Percentiles rank a stretch among this genome's conserved stretches.
phyloP scores from a whole-genome alignment of 2,329 filamentous ascomycete genomes.

The Periconia sp. region DNA sequence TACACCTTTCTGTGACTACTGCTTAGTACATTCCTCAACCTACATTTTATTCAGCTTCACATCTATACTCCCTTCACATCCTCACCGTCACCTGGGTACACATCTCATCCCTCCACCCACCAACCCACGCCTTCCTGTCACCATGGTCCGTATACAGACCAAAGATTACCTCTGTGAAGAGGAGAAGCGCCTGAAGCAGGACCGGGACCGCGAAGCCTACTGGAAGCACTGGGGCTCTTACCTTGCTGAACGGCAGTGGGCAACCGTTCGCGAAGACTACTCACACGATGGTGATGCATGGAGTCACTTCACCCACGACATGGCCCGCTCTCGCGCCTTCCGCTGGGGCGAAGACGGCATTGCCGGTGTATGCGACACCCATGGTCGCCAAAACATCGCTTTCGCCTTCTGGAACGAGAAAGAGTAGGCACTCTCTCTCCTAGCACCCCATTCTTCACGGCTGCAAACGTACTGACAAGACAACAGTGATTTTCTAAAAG shows the following conservation, averaged over 20 bases:
- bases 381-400: slow-evolving; percentile 87
- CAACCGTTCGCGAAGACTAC: slow-evolving; percentile 93
- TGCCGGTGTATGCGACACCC: slow-evolving; percentile 90
- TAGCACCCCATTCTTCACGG: not conserved
- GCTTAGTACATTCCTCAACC: too few relatives aligned
- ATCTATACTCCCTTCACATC: slow-evolving; percentile 10
- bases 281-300: slow-evolving; percentile 86
- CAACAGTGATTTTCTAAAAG: slow-evolving; percentile 83
- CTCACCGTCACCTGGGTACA: slow-evolving; percentile 1
- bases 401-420: slow-evolving; percentile 98
- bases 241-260: slow-evolving; percentile 92
- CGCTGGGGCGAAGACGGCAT: slow-evolving; percentile 98
- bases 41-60: not conserved
- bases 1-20: too few relatives aligned
- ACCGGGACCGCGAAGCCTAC: slow-evolving; percentile 80
- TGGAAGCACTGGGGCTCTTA: slow-evolving; percentile 99
- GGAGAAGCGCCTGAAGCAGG: slow-evolving; percentile 85
- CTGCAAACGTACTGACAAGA: slow-evolving; percentile 43
- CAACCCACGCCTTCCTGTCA: slow-evolving; percentile 6
- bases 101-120: slow-evolving; percentile 4
- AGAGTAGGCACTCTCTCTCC: slow-evolving; percentile 62
- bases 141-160: slow-evolving; percentile 87
- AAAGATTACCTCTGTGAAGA: slow-evolving; percentile 87
- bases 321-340: slow-evolving; percentile 84
- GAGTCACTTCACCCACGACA: slow-evolving; percentile 94